A percentile compares a stretch with the other conserved stretches of the same genome.
These are phyloP conservation scores for Coemansia sp. DNA, from an alignment of 192 early-diverging fungal genomes.

Conservation along the genomic window DNA sequence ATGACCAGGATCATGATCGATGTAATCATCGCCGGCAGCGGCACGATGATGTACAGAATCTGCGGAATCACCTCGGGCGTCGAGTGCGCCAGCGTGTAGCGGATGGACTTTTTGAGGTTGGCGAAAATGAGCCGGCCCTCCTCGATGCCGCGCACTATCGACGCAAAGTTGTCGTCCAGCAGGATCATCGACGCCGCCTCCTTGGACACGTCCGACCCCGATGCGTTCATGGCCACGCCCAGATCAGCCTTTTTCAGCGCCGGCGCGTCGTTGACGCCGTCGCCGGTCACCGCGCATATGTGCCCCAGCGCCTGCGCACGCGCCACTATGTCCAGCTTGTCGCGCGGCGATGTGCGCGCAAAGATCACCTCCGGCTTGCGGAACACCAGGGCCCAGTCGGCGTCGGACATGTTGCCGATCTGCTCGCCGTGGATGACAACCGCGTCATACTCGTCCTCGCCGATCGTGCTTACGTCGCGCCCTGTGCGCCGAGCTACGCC, in stretches of 20 bases:
- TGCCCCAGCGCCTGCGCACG: constrained; percentile 87
- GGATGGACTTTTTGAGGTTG: constrained; percentile 94
- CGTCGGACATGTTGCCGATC: constrained; percentile 75
- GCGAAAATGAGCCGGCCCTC: constrained; percentile 94
- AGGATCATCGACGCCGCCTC: constrained; percentile 97
- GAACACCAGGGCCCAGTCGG: constrained; percentile 92
- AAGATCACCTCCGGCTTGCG: constrained; percentile 94
- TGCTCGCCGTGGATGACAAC: constrained; percentile 91
- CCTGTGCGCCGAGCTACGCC: constrained; percentile 68
- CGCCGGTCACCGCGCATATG: constrained; percentile 97
- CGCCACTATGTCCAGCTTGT: constrained; percentile 97
- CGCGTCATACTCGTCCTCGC: constrained; percentile 80
- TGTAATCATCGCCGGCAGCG: constrained; percentile 75
- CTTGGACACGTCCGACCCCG: constrained; percentile 94
- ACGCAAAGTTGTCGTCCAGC: constrained; percentile 98
- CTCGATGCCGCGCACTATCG: constrained; percentile 86
- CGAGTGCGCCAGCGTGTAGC: constrained; percentile 89
- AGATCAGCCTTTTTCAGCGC: constrained; percentile 96
- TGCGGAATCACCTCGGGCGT: constrained; percentile 86
- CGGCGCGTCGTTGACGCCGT: constrained; percentile 96
- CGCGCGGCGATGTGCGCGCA: constrained; percentile 92
- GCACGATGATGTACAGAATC: constrained; percentile 78
- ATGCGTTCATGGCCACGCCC: constrained; percentile 96
- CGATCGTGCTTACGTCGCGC: constrained; percentile 56
- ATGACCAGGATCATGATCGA: constrained; percentile 86